phyloP scores from a whole-genome alignment of 73 alveolate genomes.

The Diophrys appendiculata region DNA sequence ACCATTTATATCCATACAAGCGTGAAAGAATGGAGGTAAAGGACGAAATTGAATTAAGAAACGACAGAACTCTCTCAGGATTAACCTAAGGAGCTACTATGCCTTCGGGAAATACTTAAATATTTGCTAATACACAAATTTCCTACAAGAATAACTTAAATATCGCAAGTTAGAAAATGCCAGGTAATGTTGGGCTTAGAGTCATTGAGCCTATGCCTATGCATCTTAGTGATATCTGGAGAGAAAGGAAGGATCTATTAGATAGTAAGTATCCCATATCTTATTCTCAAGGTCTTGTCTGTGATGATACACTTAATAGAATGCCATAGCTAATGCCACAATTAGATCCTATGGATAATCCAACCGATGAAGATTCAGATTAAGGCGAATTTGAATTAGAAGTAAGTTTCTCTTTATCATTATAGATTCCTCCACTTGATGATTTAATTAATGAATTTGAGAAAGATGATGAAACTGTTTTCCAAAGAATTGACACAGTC shows the following conservation, averaged over 20 bases:
- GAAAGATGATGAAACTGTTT: conserved; percentile 41
- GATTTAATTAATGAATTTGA: conserved; percentile 44
- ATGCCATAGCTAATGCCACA: conserved; percentile 22
- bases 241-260: background rate
- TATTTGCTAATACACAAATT: too few relatives aligned
- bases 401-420: conserved; percentile 6
- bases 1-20: background rate
- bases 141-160: background rate
- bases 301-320: background rate
- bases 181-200: conserved; percentile 45
- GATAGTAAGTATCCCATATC: background rate
- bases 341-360: conserved; percentile 22
- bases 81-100: too few relatives aligned
- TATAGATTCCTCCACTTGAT: conserved; percentile 36
- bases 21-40: conserved; percentile 32
- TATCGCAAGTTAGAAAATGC: conserved; percentile 17
- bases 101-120: too few relatives aligned
- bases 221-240: conserved; percentile 39
- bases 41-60: conserved; percentile 41
- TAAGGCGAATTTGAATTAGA: too few relatives aligned
- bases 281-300: too few relatives aligned
- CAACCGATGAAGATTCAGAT: conserved; percentile 59
- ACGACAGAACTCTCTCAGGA: too few relatives aligned
- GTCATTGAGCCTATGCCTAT: conserved; percentile 42
- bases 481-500: conserved; percentile 10